Percentiles rank a stretch among this genome's conserved stretches.
phyloP scores from a whole-genome alignment of 2,329 filamentous ascomycete species.

The Fusarium sp. region DNA sequence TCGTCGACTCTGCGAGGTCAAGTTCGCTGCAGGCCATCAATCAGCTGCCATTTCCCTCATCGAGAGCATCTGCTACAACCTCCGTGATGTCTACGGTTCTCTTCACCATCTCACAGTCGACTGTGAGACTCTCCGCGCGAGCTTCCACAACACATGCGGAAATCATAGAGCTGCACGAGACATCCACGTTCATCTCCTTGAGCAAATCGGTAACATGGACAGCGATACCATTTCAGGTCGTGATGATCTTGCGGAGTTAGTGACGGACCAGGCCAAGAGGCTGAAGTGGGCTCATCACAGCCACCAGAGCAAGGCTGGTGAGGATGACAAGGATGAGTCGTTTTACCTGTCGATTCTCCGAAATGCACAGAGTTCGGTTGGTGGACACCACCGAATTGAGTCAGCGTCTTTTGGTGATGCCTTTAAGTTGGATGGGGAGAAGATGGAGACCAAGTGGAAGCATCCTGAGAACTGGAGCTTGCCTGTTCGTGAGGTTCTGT shows the following conservation, averaged over 20 bases:
- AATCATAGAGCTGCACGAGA: neutral
- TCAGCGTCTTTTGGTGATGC: neutral
- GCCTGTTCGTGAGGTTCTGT: neutral
- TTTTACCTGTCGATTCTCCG: neutral
- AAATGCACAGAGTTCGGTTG: neutral
- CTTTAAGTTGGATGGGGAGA: neutral
- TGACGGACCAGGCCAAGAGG: neutral
- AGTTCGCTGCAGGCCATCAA: neutral
- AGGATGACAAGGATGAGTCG: neutral
- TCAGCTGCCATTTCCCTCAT: neutral
- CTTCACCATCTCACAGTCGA: neutral
- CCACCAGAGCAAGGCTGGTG: neutral
- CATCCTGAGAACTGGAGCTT: slow-evolving; percentile 3
- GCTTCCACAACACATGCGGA: neutral
- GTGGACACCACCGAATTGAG: neutral
- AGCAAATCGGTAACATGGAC: neutral
- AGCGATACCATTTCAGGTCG: neutral
- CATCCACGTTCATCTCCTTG: neutral
- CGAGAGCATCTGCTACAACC: neutral
- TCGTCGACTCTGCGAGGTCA: neutral
- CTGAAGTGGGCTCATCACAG: neutral
- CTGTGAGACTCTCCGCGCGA: neutral
- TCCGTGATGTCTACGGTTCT: neutral
- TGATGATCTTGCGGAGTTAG: neutral
- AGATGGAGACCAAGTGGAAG: slow-evolving; percentile 7